These are phyloP conservation scores for Hypomyces perniciosus DNA, from an alignment of 2,329 filamentous ascomycete genomes.

Conservation along the genomic window DNA sequence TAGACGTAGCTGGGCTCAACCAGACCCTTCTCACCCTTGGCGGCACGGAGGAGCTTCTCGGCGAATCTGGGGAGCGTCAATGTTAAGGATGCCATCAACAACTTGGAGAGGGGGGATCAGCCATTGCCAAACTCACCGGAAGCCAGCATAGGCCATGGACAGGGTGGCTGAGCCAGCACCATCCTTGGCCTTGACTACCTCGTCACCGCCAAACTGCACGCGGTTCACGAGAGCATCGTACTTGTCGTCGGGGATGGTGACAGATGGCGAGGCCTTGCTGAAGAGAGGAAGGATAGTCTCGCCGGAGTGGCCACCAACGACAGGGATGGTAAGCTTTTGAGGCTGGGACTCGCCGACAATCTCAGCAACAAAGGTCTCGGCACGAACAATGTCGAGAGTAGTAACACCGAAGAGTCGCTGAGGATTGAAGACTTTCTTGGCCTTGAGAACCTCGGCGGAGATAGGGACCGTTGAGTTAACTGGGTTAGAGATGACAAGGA, in stretches of 20 bases:
- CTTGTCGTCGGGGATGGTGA: constrained; percentile 81
- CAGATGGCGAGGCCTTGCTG: constrained; percentile 77
- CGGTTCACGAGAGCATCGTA: constrained; percentile 87
- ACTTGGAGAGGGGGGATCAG: not conserved
- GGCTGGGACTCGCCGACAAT: constrained; percentile 78
- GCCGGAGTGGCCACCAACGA: constrained; percentile 94
- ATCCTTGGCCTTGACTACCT: constrained; percentile 93
- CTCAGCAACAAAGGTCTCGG: constrained; percentile 90
- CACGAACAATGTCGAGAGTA: constrained; percentile 95
- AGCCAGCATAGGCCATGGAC: constrained; percentile 94
- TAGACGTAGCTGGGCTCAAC: constrained; percentile 95
- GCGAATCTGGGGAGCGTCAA: constrained; percentile 59
- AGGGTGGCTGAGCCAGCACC: constrained; percentile 85
- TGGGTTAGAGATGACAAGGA: constrained; percentile 97
- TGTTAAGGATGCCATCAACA: not conserved
- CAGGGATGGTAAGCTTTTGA: constrained; percentile 76
- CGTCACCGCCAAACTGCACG: constrained; percentile 96
- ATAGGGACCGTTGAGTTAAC: constrained; percentile 99
- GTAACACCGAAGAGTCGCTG: constrained; percentile 98
- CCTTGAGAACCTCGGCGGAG: constrained; percentile 93
- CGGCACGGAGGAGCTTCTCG: constrained; percentile 85
- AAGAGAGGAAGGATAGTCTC: constrained; percentile 97
- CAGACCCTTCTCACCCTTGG: constrained; percentile 84
- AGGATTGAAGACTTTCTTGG: constrained; percentile 85
- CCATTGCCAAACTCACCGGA: constrained; percentile 54